Evolutionary conservation across 306 rosid species (phyloP), one percentile per base, ranked within the genome.

Genomic region (Cicer yamashitae): DNA sequence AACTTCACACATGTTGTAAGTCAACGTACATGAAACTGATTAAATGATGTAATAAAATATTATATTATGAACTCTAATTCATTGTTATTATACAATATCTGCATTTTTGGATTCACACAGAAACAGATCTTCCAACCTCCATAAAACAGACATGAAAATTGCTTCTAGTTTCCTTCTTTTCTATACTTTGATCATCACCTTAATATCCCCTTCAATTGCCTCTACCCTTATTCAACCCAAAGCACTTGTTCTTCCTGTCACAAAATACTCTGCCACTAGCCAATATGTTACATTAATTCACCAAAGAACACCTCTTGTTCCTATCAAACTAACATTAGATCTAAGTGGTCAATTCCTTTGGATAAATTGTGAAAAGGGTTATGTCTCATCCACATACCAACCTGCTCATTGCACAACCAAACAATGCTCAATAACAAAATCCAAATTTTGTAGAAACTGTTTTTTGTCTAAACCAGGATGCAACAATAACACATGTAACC

Each of bases 291-390:
- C 81, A n/a, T 13, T 38, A 0, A 17, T 88, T 17, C 60, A 13
- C 12, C 91, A 87, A 30, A 60, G 91, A 2, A 85, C 88, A 10
- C 93, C 91, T 62, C 76, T 79, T 0, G 83, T 82, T 4, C 91
- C 93, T 17, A 2, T 79, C 8, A 87, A 87, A 67, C 87, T 89
- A 0, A 79, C 87, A 4, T 1, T 85, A 0, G 88, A 87, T 40
- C 82, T 89, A 0, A 87, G 88, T 20, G 88, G 88, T 3, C 77
- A 47, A 46, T 81, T 58, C 47, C 84, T 79, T 25, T 84, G 87
- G 90, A 81, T 82, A 1, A 81, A 84, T 20, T 86, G 88, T 38
- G 86, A 82, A 3, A 2, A 54, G 0, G 64, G 61, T 75, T 89
- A 79, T 45, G 72, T 68, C 22, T 87, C 94, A 6, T 82, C 86